Base-by-base conservation (phyloP, 257 asterid species). In the Verbascum thapsus region DNA sequence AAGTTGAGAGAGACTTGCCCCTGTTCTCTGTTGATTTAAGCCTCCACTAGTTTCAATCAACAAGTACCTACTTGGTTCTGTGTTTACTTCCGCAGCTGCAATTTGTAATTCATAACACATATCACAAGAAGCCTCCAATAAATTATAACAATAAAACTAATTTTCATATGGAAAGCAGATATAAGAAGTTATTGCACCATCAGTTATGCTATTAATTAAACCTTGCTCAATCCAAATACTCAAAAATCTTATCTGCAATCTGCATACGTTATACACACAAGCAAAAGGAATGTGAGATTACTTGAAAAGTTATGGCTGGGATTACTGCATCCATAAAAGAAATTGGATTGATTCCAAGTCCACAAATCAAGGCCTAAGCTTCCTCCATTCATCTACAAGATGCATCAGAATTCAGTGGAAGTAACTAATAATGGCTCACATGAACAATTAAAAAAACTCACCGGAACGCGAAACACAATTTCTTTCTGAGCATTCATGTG, bases 251-350 rank as follows among this genome's bases (percentile, higher is more conserved):
- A n/a, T n/a, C n/a, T n/a, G n/a, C n/a, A n/a, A n/a, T n/a, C 20
- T 45, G 52, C 3, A 1, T 32, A 4, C 35, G 8, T 16, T 4
- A 51, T 8, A 8, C 15, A 48, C 15, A 51, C 11, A 53, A 23
- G 53, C 15, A 30, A 11, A 50, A 39, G 45, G 64, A 20, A 12
- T 47, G 16, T 17, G 9, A 10, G 9, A 19, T 10, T 16, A 64
- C 80, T 43, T 64, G 64, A 71, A 48, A 78, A 72, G 6, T 70
- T 40, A 4, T 40, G 8, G 69, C 47, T 61, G 61, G 87, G 63
- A 37, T 68, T 64, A 47, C 87, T 75, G 80, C 87, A 81, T 12
- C 80, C 73, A 34, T 67, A 60, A 19, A 67, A 81, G 58, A 72
- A 67, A 7, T 47, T 55, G 18, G 84, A 81, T 15, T 52, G 67